Conservation (phyloP, 495 filamentous ascomycete species). For the Sabuloglossum arenarium region DNA sequence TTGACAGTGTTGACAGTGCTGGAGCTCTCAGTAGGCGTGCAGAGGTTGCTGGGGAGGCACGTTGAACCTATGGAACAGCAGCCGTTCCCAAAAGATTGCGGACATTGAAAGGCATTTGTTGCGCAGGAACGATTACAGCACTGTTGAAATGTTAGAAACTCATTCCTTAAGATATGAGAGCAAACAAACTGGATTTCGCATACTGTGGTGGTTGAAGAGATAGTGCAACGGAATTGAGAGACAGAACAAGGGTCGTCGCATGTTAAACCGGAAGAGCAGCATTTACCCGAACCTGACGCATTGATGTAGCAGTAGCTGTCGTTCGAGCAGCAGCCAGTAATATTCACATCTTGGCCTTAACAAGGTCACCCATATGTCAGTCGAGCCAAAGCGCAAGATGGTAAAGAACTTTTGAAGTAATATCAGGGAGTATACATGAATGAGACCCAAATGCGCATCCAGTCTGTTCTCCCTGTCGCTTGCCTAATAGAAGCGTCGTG, state of each 20-base stretch:
- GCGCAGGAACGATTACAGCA: constrained; percentile 2
- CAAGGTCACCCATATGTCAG: neutral
- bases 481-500: neutral
- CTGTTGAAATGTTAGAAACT: neutral
- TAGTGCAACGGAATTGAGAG: neutral
- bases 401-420: neutral
- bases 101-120: constrained; percentile 1
- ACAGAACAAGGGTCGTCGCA: constrained; percentile 1
- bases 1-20: neutral
- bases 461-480: neutral
- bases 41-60: neutral
- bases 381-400: neutral
- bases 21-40: neutral
- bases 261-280: neutral
- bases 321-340: constrained; percentile 3
- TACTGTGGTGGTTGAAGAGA: constrained; percentile 4
- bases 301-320: constrained; percentile 6
- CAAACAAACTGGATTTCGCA: neutral
- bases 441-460: neutral
- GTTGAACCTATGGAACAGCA: constrained; percentile 3
- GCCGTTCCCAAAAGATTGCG: constrained; percentile 1
- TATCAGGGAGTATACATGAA: neutral
- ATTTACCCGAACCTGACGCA: neutral
- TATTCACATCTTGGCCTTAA: constrained; percentile 2
- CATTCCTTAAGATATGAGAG: neutral